These are phyloP conservation scores for Iodosphaeria phyllophila DNA, from an alignment of 2,329 filamentous ascomycete genomes.

Conservation along the genomic window DNA sequence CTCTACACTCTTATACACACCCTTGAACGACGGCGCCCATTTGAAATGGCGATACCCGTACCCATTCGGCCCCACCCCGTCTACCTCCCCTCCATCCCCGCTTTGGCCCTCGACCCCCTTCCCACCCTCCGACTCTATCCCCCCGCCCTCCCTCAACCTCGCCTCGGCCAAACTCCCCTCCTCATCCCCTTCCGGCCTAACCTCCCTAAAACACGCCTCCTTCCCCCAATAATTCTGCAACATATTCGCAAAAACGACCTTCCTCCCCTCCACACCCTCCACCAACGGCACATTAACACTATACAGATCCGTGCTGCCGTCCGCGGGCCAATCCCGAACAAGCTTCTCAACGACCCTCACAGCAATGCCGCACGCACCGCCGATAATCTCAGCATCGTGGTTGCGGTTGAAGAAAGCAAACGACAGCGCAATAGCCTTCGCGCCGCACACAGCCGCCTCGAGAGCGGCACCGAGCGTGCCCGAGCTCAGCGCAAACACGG, in stretches of 20 bases:
- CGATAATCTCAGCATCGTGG: constrained; percentile 68
- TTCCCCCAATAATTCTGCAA: constrained; percentile 78
- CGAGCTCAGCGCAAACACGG: constrained; percentile 59
- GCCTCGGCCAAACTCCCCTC: constrained; percentile 45
- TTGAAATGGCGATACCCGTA: constrained; percentile 80
- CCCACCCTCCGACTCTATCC: constrained; percentile 40
- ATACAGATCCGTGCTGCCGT: constrained; percentile 61
- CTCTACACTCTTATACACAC: constrained; percentile 78
- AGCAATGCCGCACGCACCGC: constrained; percentile 54
- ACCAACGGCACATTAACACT: constrained; percentile 79
- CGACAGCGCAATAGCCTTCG: constrained; percentile 60
- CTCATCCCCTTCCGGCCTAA: too few relatives aligned
- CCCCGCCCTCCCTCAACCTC: constrained; percentile 52
- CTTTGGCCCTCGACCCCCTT: constrained; percentile 8
- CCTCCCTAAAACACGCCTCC: constrained; percentile 74
- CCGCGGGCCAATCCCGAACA: constrained; percentile 51
- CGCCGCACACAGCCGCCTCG: constrained; percentile 55
- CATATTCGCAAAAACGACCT: constrained; percentile 69
- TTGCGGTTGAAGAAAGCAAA: constrained; percentile 80
- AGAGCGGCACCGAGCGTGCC: constrained; percentile 63
- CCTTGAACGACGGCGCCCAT: constrained; percentile 75
- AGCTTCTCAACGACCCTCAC: constrained; percentile 67
- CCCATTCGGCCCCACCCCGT: constrained; percentile 12
- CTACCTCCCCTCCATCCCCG: constrained; percentile 14
- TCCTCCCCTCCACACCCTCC: constrained; percentile 50